Evolutionary conservation across 306 rosid genomes (phyloP).

Genomic region (Prunus mira): DNA sequence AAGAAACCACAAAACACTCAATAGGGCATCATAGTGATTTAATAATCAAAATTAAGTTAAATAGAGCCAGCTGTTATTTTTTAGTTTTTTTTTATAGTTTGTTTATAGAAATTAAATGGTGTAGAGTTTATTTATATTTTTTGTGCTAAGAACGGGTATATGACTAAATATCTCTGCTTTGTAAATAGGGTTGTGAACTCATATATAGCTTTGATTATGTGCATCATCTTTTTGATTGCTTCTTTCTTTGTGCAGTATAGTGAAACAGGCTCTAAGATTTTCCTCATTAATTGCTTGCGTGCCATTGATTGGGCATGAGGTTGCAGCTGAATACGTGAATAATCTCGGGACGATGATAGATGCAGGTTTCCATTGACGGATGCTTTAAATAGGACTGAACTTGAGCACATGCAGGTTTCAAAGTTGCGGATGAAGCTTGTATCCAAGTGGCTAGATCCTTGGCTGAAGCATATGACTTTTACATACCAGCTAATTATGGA

Average conservation of each 20-base stretch:
- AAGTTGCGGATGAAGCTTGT: slow-evolving; percentile 78
- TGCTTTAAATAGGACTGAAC: slow-evolving; percentile 37
- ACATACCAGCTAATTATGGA: slow-evolving; percentile 77
- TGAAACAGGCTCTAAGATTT: slow-evolving; percentile 84
- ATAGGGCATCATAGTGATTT: no score
- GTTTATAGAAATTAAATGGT: no score
- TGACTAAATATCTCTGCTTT: no score
- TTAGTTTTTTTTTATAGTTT: no score
- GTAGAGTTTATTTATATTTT: no score
- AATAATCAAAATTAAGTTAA: no score
- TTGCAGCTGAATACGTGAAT: slow-evolving; percentile 70
- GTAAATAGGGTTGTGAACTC: no score
- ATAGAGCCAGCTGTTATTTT: no score
- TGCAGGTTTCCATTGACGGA: slow-evolving; percentile 10
- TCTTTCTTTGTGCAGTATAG: slow-evolving; percentile 53
- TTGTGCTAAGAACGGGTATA: no score
- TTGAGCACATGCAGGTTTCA: slow-evolving; percentile 93
- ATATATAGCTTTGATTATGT: neutral
- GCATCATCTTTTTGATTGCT: slow-evolving; percentile 1
- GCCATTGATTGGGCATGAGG: slow-evolving; percentile 76
- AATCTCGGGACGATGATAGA: slow-evolving; percentile 73
- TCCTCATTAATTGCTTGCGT: slow-evolving; percentile 82
- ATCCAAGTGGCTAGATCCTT: slow-evolving; percentile 72
- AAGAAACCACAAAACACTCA: no score
- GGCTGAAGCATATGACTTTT: slow-evolving; percentile 71